phyloP scores from a whole-genome alignment of 208 protist genomes.

The Vickermania ingenoplastis region DNA sequence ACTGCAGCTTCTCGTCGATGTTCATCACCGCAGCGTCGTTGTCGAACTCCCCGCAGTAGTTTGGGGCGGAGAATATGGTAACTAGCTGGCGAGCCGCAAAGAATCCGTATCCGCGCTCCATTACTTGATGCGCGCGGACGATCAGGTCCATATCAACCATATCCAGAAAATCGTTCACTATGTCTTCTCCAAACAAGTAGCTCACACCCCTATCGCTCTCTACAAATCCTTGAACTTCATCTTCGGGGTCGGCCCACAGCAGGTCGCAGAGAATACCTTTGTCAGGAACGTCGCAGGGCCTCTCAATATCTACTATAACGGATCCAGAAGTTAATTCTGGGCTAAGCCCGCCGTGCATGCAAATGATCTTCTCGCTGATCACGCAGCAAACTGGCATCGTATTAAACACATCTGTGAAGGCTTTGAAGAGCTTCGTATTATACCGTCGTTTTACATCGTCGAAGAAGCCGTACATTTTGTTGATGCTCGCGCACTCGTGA shows the following conservation, averaged over 20 bases:
- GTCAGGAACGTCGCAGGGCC: slow-evolving; percentile 98
- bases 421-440: slow-evolving; percentile 97
- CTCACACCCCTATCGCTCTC: slow-evolving; percentile 98
- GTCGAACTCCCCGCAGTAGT: too few species aligned
- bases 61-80: too few species aligned
- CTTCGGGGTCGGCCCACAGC: slow-evolving; percentile 97
- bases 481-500: too few species aligned
- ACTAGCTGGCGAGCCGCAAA: slow-evolving; percentile 98
- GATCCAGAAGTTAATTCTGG: slow-evolving; percentile 94
- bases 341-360: slow-evolving; percentile 98
- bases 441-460: slow-evolving; percentile 95
- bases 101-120: slow-evolving; percentile 98
- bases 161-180: slow-evolving; percentile 97
- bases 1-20: slow-evolving; percentile 97
- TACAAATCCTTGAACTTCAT: slow-evolving; percentile 91
- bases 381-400: slow-evolving; percentile 98
- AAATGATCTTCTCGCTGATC: slow-evolving; percentile 99
- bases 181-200: slow-evolving; percentile 97
- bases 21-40: too few species aligned
- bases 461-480: too few species aligned
- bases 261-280: slow-evolving; percentile 99
- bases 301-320: slow-evolving; percentile 90
- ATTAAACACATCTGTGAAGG: slow-evolving; percentile 99
- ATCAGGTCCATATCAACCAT: slow-evolving; percentile 99
- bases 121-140: slow-evolving; percentile 98